Conservation (phyloP, 1,284 basidiomycete genomes). For the Nidula niveotomentosa region DNA sequence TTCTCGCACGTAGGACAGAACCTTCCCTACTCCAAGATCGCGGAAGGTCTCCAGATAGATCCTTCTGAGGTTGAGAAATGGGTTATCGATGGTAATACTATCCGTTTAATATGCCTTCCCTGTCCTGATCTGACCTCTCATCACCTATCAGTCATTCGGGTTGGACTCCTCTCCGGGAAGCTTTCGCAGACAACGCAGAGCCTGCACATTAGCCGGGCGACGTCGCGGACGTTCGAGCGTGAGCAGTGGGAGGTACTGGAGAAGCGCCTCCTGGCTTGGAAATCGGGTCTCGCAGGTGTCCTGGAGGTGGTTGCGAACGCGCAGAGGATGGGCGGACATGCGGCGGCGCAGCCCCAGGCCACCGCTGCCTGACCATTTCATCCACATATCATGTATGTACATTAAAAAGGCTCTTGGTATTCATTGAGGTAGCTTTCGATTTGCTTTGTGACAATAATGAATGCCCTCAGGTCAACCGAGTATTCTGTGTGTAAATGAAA, state of each 20-base stretch:
- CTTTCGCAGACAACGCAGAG: slow-evolving; percentile 82
- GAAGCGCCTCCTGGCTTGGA: slow-evolving; percentile 80
- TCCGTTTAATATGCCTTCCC: slow-evolving; percentile 1
- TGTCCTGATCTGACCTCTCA: slow-evolving; percentile 1
- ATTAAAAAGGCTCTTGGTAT: too few relatives aligned
- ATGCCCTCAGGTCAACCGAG: too few relatives aligned
- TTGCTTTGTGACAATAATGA: too few relatives aligned
- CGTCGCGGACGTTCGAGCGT: slow-evolving; percentile 75
- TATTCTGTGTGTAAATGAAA: too few relatives aligned
- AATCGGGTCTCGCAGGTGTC: slow-evolving; percentile 65
- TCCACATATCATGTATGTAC: too few relatives aligned
- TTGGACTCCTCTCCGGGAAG: slow-evolving; percentile 80
- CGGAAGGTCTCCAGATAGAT: slow-evolving; percentile 68
- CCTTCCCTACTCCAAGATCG: slow-evolving; percentile 75
- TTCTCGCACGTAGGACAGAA: slow-evolving; percentile 77
- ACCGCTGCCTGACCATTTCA: too few relatives aligned
- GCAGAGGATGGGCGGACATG: slow-evolving; percentile 43
- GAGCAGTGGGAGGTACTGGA: slow-evolving; percentile 86
- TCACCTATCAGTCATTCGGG: slow-evolving; percentile 70
- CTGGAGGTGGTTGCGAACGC: slow-evolving; percentile 68
- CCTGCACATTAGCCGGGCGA: slow-evolving; percentile 77
- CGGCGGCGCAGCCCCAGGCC: slow-evolving; percentile 14
- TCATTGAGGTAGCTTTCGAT: too few relatives aligned
- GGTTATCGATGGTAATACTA: slow-evolving; percentile 82
- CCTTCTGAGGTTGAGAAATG: slow-evolving; percentile 81